These are phyloP conservation scores for Lentinula detonsa DNA, from an alignment of 768 basidiomycete species.

Conservation along the genomic window DNA sequence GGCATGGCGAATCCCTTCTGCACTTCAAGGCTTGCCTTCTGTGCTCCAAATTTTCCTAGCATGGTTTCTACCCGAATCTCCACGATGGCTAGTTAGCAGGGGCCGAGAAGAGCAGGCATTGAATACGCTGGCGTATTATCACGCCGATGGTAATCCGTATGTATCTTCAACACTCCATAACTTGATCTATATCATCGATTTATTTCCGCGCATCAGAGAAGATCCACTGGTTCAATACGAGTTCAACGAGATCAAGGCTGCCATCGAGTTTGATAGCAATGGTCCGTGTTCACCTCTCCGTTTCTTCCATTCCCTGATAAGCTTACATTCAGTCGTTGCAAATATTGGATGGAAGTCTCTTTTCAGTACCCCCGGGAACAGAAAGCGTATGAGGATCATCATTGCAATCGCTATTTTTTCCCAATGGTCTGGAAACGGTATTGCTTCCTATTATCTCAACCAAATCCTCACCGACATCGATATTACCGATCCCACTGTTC, in stretches of 20 bases:
- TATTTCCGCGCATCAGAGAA: conserved; percentile 15
- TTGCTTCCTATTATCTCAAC: conserved; percentile 45
- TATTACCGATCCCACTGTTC: conserved; percentile 14
- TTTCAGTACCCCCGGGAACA: conserved; percentile 47
- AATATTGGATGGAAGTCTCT: conserved; percentile 44
- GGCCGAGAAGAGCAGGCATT: conserved; percentile 38
- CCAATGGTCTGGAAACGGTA: conserved; percentile 56
- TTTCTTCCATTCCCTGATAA: not conserved
- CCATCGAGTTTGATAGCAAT: conserved; percentile 41
- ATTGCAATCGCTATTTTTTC: conserved; percentile 51
- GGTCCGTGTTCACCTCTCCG: conserved; percentile 25
- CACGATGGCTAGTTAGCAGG: conserved; percentile 38
- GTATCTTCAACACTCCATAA: conserved; percentile 20
- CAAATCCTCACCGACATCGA: conserved; percentile 26
- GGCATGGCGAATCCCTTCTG: conserved; percentile 57
- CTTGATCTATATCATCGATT: conserved; percentile 15
- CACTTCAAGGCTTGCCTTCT: conserved; percentile 40
- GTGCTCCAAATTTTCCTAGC: conserved; percentile 32
- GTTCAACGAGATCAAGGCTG: conserved; percentile 54
- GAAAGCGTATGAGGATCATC: conserved; percentile 47
- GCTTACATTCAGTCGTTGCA: conserved; percentile 20
- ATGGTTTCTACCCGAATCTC: conserved; percentile 45
- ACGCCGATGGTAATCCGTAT: conserved; percentile 38
- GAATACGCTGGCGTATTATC: conserved; percentile 43
- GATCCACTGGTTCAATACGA: conserved; percentile 46